Conservation (phyloP, 345 rosid species). For the Clausena lansium region DNA sequence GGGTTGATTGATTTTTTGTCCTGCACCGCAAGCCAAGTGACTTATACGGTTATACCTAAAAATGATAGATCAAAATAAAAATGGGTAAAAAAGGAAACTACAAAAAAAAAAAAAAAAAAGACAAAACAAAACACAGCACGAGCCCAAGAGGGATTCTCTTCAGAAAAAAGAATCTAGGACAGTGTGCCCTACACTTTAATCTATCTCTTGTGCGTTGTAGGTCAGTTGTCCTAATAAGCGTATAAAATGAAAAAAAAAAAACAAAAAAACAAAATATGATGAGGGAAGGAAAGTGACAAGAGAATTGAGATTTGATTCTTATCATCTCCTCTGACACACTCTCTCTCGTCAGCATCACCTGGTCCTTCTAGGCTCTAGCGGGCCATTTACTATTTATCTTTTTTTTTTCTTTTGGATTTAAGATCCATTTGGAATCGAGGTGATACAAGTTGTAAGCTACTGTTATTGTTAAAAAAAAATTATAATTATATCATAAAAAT, state of each 20-base stretch:
- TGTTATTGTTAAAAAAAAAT: too few species aligned
- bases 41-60: too few species aligned
- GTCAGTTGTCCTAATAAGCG: not conserved
- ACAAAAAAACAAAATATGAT: not conserved
- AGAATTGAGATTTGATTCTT: slow-evolving; percentile 11
- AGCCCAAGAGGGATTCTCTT: not conserved
- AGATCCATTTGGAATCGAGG: too few species aligned
- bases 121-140: too few species aligned
- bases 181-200: not conserved
- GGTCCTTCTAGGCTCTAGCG: not conserved
- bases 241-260: slow-evolving; percentile 1
- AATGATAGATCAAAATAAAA: not conserved
- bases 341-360: slow-evolving; percentile 3
- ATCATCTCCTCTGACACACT: not conserved
- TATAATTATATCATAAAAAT: too few species aligned
- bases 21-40: not conserved
- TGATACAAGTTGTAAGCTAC: too few species aligned
- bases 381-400: too few species aligned
- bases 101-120: too few species aligned
- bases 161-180: not conserved
- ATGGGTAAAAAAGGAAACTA: not conserved
- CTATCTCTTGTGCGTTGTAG: not conserved
- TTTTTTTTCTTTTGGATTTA: too few species aligned
- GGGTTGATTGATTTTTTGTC: not conserved
- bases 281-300: not conserved